These are phyloP conservation scores for Dictyostelium intermedium DNA, from an alignment of 78 protist species.

Conservation along the genomic window DNA sequence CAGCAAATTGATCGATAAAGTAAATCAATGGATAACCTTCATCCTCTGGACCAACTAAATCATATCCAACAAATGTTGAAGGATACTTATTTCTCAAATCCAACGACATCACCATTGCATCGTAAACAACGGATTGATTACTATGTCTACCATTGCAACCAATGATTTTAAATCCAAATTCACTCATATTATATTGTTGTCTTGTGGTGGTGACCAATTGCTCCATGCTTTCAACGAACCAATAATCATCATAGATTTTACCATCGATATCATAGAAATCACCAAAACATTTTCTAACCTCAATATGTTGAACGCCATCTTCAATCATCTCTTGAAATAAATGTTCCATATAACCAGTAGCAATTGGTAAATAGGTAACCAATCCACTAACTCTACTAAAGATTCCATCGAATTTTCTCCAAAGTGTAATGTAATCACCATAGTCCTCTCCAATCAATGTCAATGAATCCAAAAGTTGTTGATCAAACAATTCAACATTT, in stretches of 20 bases:
- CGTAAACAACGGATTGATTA: background rate
- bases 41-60: conserved; percentile 88
- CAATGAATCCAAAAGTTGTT: background rate
- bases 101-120: conserved; percentile 12
- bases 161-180: conserved; percentile 30
- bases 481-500: conserved; percentile 32
- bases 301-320: conserved; percentile 64
- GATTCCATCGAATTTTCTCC: conserved; percentile 64
- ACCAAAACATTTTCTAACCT: conserved; percentile 24
- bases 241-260: conserved; percentile 1
- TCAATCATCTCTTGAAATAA: conserved; percentile 31
- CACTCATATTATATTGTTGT: conserved; percentile 12
- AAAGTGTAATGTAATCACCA: conserved; percentile 37
- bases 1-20: conserved; percentile 59
- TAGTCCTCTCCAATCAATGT: conserved; percentile 9
- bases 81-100: conserved; percentile 52
- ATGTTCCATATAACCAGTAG: conserved; percentile 34
- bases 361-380: conserved; percentile 13
- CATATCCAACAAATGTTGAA: conserved; percentile 74
- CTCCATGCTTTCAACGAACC: conserved; percentile 4
- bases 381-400: conserved; percentile 26
- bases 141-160: conserved; percentile 39
- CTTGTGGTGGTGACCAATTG: background rate
- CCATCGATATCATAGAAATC: conserved; percentile 28
- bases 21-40: conserved; percentile 76